Conservation (phyloP, 257 asterid genomes). For the Dorcoceras hygrometricum region DNA sequence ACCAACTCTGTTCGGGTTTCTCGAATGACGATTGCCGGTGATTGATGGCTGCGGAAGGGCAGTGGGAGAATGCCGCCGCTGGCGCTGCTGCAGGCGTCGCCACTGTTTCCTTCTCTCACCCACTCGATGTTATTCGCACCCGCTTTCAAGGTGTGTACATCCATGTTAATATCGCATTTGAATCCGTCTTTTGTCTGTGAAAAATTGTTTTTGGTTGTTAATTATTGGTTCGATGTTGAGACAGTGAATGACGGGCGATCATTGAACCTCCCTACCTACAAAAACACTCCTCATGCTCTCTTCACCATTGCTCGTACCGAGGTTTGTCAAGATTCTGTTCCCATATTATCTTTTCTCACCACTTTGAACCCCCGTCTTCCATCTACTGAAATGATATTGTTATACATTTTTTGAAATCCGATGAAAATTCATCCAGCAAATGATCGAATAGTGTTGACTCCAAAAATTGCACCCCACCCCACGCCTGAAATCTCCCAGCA, state of each 20-base stretch:
- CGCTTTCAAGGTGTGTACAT: slow-evolving; percentile 71
- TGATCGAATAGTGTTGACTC: background rate
- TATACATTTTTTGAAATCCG: background rate
- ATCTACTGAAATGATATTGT: background rate
- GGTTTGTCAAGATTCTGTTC: slow-evolving; percentile 35
- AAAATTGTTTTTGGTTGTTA: slow-evolving; percentile 9
- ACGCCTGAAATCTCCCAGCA: too few relatives aligned
- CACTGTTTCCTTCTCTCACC: slow-evolving; percentile 78
- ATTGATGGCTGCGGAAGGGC: slow-evolving; percentile 63
- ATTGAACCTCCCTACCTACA: slow-evolving; percentile 57
- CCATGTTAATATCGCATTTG: background rate
- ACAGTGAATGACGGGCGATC: slow-evolving; percentile 80
- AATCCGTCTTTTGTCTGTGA: background rate
- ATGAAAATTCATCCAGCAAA: background rate
- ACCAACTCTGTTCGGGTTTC: background rate
- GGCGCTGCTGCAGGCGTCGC: slow-evolving; percentile 89
- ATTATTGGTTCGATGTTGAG: background rate
- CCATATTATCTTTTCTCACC: background rate
- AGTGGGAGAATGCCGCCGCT: slow-evolving; percentile 97
- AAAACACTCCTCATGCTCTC: slow-evolving; percentile 86
- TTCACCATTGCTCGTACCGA: slow-evolving; percentile 80
- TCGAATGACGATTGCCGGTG: slow-evolving; percentile 29
- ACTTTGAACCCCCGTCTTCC: background rate
- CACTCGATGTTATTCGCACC: slow-evolving; percentile 94
- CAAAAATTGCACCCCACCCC: slow-evolving; percentile 1